Base-by-base conservation (phyloP, 371 early-diverging fungal genomes). In the Ordospora colligata region DNA sequence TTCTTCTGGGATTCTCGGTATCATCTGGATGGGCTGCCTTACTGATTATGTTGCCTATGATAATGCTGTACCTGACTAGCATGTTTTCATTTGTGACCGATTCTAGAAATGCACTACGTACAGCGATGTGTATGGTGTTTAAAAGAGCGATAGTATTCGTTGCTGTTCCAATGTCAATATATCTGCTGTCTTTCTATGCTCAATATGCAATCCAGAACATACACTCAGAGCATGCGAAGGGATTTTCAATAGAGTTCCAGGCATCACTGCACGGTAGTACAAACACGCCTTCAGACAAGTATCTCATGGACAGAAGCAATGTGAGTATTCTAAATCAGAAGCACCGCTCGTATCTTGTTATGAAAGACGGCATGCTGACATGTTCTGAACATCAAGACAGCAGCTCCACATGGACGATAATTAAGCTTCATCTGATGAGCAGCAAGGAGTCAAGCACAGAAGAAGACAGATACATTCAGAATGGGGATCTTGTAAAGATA, bases 401-500 rank as follows among this genome's bases (percentile, higher is more conserved):
- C 7, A 21, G 21, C 51, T 53, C 69, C 46, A 54, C 66, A 22
- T 50, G 47, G 46, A 43, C 40, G 49, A 67, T 72, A 9, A 42
- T 54, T 5, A 72, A 72, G 50, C 19, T 72, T 27, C 72, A 72
- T 40, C n/a, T 25, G 6, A 45, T 3, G 14, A 10, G 43, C 23
- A 27, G 14, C 12, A 19, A 8, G 7, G 67, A 17, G 25, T 7
- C 27, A 5, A 19, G 27, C 6, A 40, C 14, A 7, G 72, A 72
- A 43, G 67, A 72, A n/a, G 49, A n/a, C 11, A 62, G 72, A 46
- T 72, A 54, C 37, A 72, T 72, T n/a, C 9, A 40, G 8, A 32
- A 72, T 47, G 72, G 72, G 23, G 72, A 72, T 62, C 47, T 37
- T 67, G 49, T 72, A n/a, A 72, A 72, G 62, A 1, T 72, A 1